Base-by-base conservation (phyloP, 148 eudicot species). In the Chenopodium berlandieri region DNA sequence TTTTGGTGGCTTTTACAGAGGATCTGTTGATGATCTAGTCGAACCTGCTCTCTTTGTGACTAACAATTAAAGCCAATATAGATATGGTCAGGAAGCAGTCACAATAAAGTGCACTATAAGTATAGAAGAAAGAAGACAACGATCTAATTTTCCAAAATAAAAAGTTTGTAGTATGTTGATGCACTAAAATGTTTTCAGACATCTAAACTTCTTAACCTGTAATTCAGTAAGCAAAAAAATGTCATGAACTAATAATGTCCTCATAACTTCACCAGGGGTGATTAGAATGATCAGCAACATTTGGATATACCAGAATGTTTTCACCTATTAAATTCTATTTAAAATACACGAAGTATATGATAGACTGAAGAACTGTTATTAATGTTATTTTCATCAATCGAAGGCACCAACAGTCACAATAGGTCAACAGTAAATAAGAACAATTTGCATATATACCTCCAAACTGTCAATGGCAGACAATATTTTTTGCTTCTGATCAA, bases 1-100 rank as follows among this genome's bases (percentile, higher is more conserved):
- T 93, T 92, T 75, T 86, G 92, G 80, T 95, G 98, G 60, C 87
- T 84, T 81, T 93, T 89, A 83, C 89, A 86, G 60, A 92, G 94
- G 64, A 89, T 88, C 82, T 88, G 87, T 86, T 93, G 98, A 88
- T 93, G 97, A 79, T 82, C 86, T 69, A 85, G 84, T 78, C 97
- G 93, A 73, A 89, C 87, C 81, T 85, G 72, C 89, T 95, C 98
- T 76, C 91, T 90, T 82, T 88, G 77, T 74, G 84, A 71, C 98
- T 95, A 75, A n/a, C 78, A 83, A 86, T 60, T 9, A 46, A 60
- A 78, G 78, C 70, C 82, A 82, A 34, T 81, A 52, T 69, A 76
- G 50, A 50, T 25, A 10, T 5, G 46, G 78, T 54, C 80, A 70
- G 3, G 13, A 78, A 67, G 47, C 20, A 47, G 40, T 63, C 34